Evolutionary conservation across 2,329 filamentous ascomycete species (phyloP).

Genomic region (Penicillium rolfsii): DNA sequence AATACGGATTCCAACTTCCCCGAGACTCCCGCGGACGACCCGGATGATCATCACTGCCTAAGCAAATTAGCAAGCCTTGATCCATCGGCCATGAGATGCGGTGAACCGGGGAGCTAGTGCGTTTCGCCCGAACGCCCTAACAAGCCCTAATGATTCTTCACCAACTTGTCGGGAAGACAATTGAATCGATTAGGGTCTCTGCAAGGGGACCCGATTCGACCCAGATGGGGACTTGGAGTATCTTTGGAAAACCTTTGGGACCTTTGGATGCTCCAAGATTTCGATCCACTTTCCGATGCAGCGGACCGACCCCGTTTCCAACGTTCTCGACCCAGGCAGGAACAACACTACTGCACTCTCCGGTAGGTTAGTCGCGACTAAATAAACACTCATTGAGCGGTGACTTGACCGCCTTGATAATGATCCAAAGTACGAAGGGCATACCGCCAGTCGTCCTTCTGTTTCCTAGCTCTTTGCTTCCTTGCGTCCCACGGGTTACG

Average conservation of each 20-base stretch:
- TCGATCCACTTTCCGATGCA: conserved; percentile 44
- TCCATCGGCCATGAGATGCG: conserved; percentile 10
- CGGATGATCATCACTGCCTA: conserved; percentile 27
- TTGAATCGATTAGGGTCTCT: not conserved
- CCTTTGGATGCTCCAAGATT: conserved; percentile 9
- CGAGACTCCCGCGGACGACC: conserved; percentile 11
- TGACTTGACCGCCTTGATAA: conserved; percentile 28
- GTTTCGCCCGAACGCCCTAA: conserved; percentile 9
- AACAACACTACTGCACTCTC: conserved; percentile 8
- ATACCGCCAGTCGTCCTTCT: not conserved
- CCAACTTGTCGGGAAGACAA: not conserved
- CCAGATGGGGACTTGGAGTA: not conserved
- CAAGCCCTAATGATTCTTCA: not conserved
- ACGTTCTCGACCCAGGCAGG: conserved; percentile 34
- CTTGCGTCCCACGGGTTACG: not conserved
- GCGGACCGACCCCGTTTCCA: conserved; percentile 42
- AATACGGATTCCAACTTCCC: conserved; percentile 7
- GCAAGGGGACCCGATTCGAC: conserved; percentile 6
- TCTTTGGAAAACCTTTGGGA: not conserved
- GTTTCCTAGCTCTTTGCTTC: not conserved
- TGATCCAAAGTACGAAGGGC: not conserved
- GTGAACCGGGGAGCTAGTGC: conserved; percentile 18
- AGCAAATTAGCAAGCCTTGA: conserved; percentile 16
- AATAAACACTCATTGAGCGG: conserved; percentile 18
- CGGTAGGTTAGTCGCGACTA: not conserved